Base-by-base conservation (phyloP, 352 stramenopile species). In the Thalassiosira mediterranea region DNA sequence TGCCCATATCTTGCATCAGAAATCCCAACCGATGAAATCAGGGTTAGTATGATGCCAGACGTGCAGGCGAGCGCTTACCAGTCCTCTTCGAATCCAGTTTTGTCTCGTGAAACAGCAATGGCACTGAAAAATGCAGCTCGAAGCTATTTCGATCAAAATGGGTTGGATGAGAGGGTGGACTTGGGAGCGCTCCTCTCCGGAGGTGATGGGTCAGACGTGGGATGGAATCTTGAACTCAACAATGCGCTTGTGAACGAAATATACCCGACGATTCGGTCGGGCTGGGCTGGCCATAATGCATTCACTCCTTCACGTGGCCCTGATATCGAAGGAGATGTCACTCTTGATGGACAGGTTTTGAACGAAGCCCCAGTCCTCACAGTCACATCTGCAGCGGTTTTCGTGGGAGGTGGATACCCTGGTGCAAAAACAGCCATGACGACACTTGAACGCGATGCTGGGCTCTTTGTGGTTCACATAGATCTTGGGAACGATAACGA, bases 341-440 rank as follows among this genome's bases (percentile, higher is more conserved):
- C 34, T 42, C 34, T 13, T 42, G 13, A 13, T 13, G 34, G 34
- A 7, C 7, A 42, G n/a, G n/a, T n/a, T n/a, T n/a, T n/a, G 19
- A 60, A 15, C 25, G 28, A 31, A 51, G 26, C 11, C 51, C 49
- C 57, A 26, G 21, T 53, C 4, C 58, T 81, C n/a, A 69, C 48
- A 2, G 72, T 81, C 52, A 68, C 72, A 53, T 81, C 72, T 28
- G 72, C 72, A 47, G 63, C 72, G 19, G 38, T 81, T 0, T 68
- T 81, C 53, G 62, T 60, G 40, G 64, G 31, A 11, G 72, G 72
- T 4, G 57, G 57, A 17, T 60, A 64, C 40, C 38, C 38, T 11
- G 57, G 72, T 28, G 58, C 72, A n/a, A 56, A 70, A 57, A 58
- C 40, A 13, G 31, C 63, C 10, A 47, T 74, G 28, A 81, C 72